Conservation (phyloP, 1,284 basidiomycete genomes). For the Ganoderma sp. region DNA sequence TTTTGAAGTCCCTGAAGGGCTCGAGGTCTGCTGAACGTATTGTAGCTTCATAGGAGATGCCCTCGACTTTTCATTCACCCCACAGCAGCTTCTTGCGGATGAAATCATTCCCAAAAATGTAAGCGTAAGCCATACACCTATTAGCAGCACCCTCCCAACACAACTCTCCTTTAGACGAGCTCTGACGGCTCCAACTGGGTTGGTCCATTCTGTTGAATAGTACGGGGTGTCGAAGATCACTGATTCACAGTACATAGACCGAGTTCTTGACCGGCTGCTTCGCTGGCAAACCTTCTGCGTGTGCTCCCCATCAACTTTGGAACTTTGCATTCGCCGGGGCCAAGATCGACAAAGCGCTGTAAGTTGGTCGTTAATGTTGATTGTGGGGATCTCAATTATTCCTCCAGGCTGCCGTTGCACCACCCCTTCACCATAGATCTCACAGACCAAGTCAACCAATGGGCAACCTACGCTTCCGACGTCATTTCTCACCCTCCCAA, state of each 20-base stretch:
- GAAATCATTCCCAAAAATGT: constrained; percentile 56
- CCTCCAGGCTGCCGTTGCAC: constrained; percentile 42
- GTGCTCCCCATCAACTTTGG: constrained; percentile 56
- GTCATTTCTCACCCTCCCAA: constrained; percentile 51
- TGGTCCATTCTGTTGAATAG: constrained; percentile 6
- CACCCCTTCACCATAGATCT: constrained; percentile 55
- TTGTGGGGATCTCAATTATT: background rate
- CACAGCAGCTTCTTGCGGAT: constrained; percentile 48
- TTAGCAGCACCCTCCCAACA: background rate
- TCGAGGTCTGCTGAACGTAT: background rate
- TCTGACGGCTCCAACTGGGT: constrained; percentile 63
- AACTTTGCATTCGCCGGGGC: constrained; percentile 63
- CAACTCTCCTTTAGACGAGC: constrained; percentile 48
- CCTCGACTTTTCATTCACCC: constrained; percentile 50
- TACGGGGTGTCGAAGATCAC: background rate
- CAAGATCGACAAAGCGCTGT: constrained; percentile 56
- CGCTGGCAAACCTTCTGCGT: constrained; percentile 49
- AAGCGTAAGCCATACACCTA: constrained; percentile 18
- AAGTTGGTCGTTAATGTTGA: constrained; percentile 17
- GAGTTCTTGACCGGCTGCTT: constrained; percentile 60
- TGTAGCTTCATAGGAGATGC: constrained; percentile 58
- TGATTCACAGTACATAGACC: constrained; percentile 41
- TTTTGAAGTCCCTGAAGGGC: background rate
- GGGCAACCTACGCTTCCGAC: constrained; percentile 49
- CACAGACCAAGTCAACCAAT: constrained; percentile 58